phyloP scores from a whole-genome alignment of 228 moss, liverwort and hornwort genomes.

The Sphagnum fallax region DNA sequence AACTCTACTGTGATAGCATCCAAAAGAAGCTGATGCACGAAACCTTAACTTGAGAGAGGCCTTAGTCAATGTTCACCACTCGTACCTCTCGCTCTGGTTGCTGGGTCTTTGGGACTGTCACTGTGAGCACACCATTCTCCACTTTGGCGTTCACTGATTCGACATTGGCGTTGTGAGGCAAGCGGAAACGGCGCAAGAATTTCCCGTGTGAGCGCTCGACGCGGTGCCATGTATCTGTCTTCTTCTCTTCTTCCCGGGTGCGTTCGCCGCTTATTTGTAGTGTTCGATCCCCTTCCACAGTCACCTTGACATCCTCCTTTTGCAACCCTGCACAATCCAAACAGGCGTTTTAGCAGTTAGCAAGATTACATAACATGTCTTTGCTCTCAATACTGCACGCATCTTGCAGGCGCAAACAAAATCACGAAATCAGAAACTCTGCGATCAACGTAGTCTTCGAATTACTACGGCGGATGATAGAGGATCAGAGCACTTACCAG shows the following conservation, averaged over 20 bases:
- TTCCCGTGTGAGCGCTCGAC: slow-evolving; percentile 48
- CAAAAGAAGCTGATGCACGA: too few species aligned
- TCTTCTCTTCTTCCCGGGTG: slow-evolving; percentile 35
- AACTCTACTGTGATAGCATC: too few species aligned
- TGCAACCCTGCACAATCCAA: slow-evolving; percentile 22
- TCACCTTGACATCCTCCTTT: slow-evolving; percentile 55
- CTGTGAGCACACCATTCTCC: slow-evolving; percentile 46
- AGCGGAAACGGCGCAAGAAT: slow-evolving; percentile 53
- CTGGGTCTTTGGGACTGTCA: slow-evolving; percentile 39
- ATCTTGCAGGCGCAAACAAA: too few species aligned
- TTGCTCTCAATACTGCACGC: too few species aligned
- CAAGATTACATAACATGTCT: too few species aligned
- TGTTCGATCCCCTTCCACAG: slow-evolving; percentile 45
- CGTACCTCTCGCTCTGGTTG: too few species aligned
- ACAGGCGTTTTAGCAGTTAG: not conserved
- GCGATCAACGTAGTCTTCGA: too few species aligned
- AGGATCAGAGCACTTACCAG: slow-evolving; percentile 6
- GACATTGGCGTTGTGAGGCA: slow-evolving; percentile 37
- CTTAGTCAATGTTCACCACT: too few species aligned
- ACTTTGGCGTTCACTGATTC: slow-evolving; percentile 47
- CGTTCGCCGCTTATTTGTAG: slow-evolving; percentile 46
- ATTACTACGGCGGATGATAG: too few species aligned
- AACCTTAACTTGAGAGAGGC: too few species aligned
- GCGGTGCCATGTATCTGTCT: slow-evolving; percentile 48
- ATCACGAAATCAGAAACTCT: too few species aligned